Evolutionary conservation across 2,329 filamentous ascomycete species (phyloP).

Genomic region (Monosporascus ibericus): DNA sequence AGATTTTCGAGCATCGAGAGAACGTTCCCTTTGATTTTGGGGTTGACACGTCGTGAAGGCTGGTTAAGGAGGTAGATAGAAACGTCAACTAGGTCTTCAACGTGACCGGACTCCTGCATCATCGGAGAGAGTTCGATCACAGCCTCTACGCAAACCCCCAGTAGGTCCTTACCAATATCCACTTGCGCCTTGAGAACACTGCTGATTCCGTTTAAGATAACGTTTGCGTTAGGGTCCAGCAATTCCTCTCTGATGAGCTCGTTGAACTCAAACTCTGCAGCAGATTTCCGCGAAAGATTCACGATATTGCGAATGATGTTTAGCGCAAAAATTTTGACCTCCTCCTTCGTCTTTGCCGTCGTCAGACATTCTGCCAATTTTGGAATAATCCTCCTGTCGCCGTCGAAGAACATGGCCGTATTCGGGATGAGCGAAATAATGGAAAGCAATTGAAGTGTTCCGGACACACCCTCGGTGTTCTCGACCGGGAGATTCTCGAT

Average conservation of each 20-base stretch:
- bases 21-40: constrained; percentile 75
- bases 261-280: constrained; percentile 50
- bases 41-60: constrained; percentile 75
- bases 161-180: constrained; percentile 62
- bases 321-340: constrained; percentile 78
- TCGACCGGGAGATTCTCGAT: constrained; percentile 75
- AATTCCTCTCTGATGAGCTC: constrained; percentile 50
- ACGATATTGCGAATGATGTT: constrained; percentile 68
- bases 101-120: constrained; percentile 61
- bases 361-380: constrained; percentile 68
- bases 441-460: constrained; percentile 70
- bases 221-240: constrained; percentile 49
- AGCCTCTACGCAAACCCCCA: constrained; percentile 72
- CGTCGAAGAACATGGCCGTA: constrained; percentile 60
- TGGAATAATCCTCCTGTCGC: constrained; percentile 58
- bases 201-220: constrained; percentile 62
- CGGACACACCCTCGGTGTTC: constrained; percentile 84
- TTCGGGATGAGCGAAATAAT: constrained; percentile 69
- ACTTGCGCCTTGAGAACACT: constrained; percentile 53
- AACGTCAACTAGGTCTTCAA: constrained; percentile 72
- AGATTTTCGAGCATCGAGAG: constrained; percentile 78
- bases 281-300: constrained; percentile 49
- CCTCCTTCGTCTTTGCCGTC: constrained; percentile 70
- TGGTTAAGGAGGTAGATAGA: constrained; percentile 77
- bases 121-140: constrained; percentile 71